Base-by-base conservation (phyloP, 1,139 yeast genomes). In the Pichia cactophila region DNA sequence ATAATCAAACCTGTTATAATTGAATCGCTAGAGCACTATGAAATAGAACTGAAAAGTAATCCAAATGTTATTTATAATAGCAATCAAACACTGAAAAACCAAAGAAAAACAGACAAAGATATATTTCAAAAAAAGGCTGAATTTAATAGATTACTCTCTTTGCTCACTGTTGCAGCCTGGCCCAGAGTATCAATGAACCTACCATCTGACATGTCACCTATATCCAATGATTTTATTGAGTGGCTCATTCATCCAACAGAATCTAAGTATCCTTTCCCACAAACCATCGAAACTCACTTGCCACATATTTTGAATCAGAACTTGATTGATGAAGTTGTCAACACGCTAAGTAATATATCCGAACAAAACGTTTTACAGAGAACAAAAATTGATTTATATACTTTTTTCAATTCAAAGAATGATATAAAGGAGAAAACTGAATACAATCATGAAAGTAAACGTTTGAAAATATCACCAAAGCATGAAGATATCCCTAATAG, bases 11-110 rank as follows among this genome's bases (percentile, higher is more conserved):
- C 75, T 10, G 51, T 75, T 20, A 69, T 71, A 16, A 44, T 64
- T 6, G 69, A 72, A 53, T 70, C 76, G 0, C 65, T 73, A 20
- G 74, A 71, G 41, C 75, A 74, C 56, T 54, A 58, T 33, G 61
- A 59, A 39, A 48, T 57, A 52, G 50, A 53, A 36, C 7, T 51
- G 17, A 44, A 38, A 23, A 33, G 26, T 10, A 33, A 40, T 38
- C 16, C 41, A 8, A 16, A 38, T 26, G 28, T 43, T 14, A 46
- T 43, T 4, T 44, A 29, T 20, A 38, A 44, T 33, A 39, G n/a
- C 16, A 38, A 36, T 26, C 43, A 45, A 26, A 33, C 47, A 8
- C 12, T 41, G 17, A 45, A 29, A 36, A 41, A 40, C 16, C 47
- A 45, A 26, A 14, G n/a, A 7, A 33, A 20, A 12, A 20, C 9